Base-by-base conservation (phyloP, 345 rosid species). In the Corchorus capsularis region DNA sequence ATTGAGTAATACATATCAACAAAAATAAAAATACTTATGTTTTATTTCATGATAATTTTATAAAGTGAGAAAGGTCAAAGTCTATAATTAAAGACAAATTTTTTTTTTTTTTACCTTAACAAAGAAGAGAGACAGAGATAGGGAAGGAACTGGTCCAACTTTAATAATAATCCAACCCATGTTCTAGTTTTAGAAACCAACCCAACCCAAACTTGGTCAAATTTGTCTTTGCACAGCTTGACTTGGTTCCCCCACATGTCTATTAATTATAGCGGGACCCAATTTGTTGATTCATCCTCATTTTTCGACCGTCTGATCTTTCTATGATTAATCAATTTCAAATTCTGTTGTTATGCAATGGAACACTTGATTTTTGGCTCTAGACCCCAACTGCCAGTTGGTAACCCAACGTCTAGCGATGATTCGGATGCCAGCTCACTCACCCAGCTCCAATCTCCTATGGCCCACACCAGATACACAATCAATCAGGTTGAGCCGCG, bases 381-480 rank as follows among this genome's bases (percentile, higher is more conserved):
- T 32, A 69, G 52, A 16, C 8, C 7, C 47, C 16, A 22, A 22
- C 3, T 57, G 39, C 39, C 41, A 60, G 39, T 32, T 27, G 63
- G 27, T 47, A 27, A 49, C 35, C 49, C 37, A 68, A 68, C 14
- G 22, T 5, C 41, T 47, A 14, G 34, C 17, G 72, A 49, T 49
- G 55, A 27, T 68, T 68, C 7, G 73, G 61, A 69, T 32, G 32
- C 46, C 32, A 52, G 46, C 73, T 69, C 73, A 52, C 45, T 52
- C 6, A 9, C 39, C 8, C 17, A 17, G 45, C 61, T 50, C 43
- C 5, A 1, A 17, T 69, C 11, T 41, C 27, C 60, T 69, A 9
- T 16, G 55, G 45, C 60, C 73, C 22, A 22, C 22, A 64, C 4
- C 3, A 64, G 4, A 6, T 1, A 27, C 2, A 14, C 32, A 34